phyloP scores from a whole-genome alignment of 163 green algal genomes.

The Picocystis sp. region DNA sequence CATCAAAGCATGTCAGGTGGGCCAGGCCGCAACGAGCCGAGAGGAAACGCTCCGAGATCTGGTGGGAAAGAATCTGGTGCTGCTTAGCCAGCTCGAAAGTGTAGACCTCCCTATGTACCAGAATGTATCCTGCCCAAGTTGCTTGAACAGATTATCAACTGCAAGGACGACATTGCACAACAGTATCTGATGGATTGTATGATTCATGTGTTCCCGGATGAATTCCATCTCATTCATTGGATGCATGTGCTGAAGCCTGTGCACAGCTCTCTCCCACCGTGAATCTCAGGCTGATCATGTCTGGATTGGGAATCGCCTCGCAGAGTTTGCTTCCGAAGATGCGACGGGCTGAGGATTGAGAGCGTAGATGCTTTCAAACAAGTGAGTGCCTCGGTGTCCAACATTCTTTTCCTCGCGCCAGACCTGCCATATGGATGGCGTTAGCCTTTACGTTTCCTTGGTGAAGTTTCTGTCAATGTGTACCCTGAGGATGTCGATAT shows the following conservation, averaged over 20 bases:
- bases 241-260: constrained; percentile 56
- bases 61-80: constrained; percentile 93
- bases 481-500: too few relatives aligned
- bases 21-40: constrained; percentile 51
- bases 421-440: too few relatives aligned
- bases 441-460: too few relatives aligned
- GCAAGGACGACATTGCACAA: constrained; percentile 92
- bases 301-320: constrained; percentile 50
- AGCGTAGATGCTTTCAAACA: too few relatives aligned
- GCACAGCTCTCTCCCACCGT: constrained; percentile 70
- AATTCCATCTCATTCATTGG: constrained; percentile 87
- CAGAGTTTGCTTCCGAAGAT: too few relatives aligned
- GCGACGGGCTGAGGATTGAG: too few relatives aligned
- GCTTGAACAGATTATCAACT: constrained; percentile 67
- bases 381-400: too few relatives aligned
- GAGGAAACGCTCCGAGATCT: constrained; percentile 53
- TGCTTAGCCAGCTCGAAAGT: constrained; percentile 83
- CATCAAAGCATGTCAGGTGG: constrained; percentile 21
- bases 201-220: constrained; percentile 73
- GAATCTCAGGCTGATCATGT: constrained; percentile 36
- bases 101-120: constrained; percentile 75
- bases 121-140: constrained; percentile 37
- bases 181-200: constrained; percentile 94
- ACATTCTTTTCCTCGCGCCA: too few relatives aligned
- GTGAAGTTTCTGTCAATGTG: too few relatives aligned